phyloP scores from a whole-genome alignment of 306 rosid species.

The Sicyos baderoa region DNA sequence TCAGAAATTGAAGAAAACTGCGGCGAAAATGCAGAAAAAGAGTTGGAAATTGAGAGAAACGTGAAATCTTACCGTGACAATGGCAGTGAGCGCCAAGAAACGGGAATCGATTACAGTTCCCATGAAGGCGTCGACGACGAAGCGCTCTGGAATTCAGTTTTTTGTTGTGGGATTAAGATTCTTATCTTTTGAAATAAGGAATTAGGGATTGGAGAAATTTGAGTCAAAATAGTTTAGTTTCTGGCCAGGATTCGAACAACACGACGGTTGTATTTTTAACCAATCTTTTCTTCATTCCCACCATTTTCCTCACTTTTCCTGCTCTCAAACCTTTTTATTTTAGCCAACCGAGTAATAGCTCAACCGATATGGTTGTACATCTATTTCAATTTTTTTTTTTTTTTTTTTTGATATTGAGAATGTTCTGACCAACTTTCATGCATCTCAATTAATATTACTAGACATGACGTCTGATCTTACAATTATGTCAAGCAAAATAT shows the following conservation, averaged over 20 bases:
- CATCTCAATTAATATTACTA: no score
- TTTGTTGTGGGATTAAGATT: neutral
- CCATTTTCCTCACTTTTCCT: neutral
- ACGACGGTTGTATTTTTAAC: neutral
- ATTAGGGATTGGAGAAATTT: neutral
- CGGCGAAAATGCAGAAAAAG: no score
- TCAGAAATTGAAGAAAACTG: neutral
- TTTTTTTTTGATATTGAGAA: no score
- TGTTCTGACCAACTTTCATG: no score
- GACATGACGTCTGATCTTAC: no score
- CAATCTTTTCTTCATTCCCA: neutral
- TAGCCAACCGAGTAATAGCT: no score
- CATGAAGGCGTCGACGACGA: slow-evolving; percentile 28
- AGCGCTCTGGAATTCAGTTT: neutral
- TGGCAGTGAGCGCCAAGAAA: slow-evolving; percentile 75
- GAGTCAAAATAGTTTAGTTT: neutral
- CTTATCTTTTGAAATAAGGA: neutral
- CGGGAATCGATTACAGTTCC: slow-evolving; percentile 72
- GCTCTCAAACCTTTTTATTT: no score
- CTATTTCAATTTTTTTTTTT: no score
- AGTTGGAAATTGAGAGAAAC: neutral
- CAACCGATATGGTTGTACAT: no score
- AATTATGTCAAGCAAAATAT: no score
- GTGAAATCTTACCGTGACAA: slow-evolving; percentile 50
- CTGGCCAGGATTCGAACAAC: slow-evolving; percentile 29